A percentile compares a stretch with the other conserved stretches of the same genome.
phyloP scores from a whole-genome alignment of 306 rosid genomes.

The Dalbergia oliveri region DNA sequence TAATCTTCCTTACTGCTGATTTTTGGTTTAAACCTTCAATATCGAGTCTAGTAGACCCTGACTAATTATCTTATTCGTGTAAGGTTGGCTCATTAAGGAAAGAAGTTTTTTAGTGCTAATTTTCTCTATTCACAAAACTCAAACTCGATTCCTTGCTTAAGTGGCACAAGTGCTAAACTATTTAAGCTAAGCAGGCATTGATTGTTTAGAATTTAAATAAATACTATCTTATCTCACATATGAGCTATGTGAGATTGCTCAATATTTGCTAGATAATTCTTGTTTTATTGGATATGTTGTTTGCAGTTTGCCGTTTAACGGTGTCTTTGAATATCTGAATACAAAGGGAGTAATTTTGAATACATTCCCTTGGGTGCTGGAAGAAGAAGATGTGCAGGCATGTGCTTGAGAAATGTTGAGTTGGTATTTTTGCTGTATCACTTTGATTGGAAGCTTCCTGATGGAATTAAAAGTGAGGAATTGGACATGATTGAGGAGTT shows the following conservation, averaged over 20 bases:
- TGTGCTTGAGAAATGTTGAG: not conserved
- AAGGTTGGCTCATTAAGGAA: too few relatives aligned
- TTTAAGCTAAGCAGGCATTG: too few relatives aligned
- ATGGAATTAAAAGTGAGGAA: not conserved
- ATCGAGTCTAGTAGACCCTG: too few relatives aligned
- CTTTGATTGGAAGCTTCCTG: constrained; percentile 34
- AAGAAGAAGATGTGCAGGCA: constrained; percentile 37
- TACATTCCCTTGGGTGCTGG: constrained; percentile 53
- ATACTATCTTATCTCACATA: not conserved
- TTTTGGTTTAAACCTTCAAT: too few relatives aligned
- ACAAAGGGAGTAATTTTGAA: constrained; percentile 41
- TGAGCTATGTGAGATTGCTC: not conserved
- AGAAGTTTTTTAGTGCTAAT: too few relatives aligned
- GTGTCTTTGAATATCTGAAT: constrained; percentile 42
- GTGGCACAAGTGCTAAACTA: too few relatives aligned
- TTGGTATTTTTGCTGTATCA: constrained; percentile 21
- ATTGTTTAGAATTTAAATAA: too few relatives aligned
- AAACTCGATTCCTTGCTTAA: too few relatives aligned
- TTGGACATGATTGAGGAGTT: not conserved
- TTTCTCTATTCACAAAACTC: too few relatives aligned
- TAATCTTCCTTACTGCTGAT: not conserved
- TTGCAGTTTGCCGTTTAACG: not conserved
- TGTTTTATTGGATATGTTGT: not conserved
- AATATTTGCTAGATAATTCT: not conserved
- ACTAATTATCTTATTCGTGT: too few relatives aligned